phyloP scores from a whole-genome alignment of 371 early-diverging fungal species.

The Nematocida ausubeli region DNA sequence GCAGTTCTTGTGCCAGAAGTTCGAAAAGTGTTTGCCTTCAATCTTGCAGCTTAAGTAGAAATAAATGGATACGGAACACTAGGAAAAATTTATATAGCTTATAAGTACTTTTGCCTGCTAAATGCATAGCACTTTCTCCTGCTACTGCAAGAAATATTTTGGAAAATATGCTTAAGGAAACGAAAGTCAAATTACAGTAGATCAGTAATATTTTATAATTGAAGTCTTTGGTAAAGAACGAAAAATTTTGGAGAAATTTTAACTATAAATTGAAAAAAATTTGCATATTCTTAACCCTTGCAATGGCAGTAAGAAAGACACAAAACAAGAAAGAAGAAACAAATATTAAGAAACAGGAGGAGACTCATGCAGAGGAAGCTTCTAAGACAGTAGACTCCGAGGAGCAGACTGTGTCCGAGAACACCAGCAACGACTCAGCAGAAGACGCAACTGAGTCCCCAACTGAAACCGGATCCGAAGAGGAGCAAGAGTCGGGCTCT shows the following conservation, averaged over 20 bases:
- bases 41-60: neutral
- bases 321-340: conserved; percentile 29
- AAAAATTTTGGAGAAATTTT: conserved; percentile 5
- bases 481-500: conserved; percentile 8
- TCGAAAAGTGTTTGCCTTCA: conserved; percentile 9
- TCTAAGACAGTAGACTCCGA: conserved; percentile 24
- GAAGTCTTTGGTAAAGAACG: neutral
- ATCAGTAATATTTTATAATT: no score
- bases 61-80: neutral
- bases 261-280: conserved; percentile 25
- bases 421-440: conserved; percentile 13
- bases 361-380: conserved; percentile 1
- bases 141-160: no score
- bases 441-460: conserved; percentile 10
- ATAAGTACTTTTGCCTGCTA: no score
- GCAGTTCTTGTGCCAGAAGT: conserved; percentile 1
- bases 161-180: no score
- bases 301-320: conserved; percentile 55
- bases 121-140: no score
- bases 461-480: conserved; percentile 33
- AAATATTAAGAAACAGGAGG: conserved; percentile 12
- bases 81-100: no score
- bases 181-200: no score
- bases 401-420: conserved; percentile 31
- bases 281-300: neutral